These are phyloP conservation scores for Parachaetomium inaequale DNA, from an alignment of 495 filamentous ascomycete genomes.

Conservation along the genomic window DNA sequence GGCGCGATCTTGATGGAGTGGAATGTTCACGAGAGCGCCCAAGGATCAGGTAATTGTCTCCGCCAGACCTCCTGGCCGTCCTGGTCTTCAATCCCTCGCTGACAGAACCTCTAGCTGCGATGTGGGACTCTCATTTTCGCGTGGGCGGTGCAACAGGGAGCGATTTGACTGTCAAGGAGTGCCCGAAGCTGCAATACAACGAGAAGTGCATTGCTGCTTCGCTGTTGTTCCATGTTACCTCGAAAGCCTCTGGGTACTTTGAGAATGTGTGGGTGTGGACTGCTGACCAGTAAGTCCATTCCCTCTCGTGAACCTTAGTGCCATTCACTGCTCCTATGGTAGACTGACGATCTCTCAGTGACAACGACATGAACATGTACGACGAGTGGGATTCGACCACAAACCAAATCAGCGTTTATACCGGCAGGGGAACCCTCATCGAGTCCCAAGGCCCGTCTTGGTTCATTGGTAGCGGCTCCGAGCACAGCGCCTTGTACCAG, in stretches of 20 bases:
- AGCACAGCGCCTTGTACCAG: constrained; percentile 78
- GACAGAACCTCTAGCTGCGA: background rate
- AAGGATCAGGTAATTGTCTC: too few species aligned
- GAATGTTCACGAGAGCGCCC: background rate
- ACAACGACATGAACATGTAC: constrained; percentile 58
- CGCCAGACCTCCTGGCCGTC: too few species aligned
- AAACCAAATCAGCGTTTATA: constrained; percentile 54
- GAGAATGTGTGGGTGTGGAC: constrained; percentile 95
- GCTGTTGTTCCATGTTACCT: constrained; percentile 69
- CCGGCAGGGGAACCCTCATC: constrained; percentile 72
- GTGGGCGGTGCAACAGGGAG: constrained; percentile 51
- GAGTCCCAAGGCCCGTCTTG: constrained; percentile 54
- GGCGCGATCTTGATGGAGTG: background rate
- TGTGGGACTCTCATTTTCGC: constrained; percentile 18
- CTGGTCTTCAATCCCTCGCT: too few species aligned
- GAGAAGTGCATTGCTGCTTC: constrained; percentile 53
- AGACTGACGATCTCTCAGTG: constrained; percentile 20
- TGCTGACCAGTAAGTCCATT: constrained; percentile 58
- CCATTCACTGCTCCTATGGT: background rate
- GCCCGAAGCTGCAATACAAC: constrained; percentile 36
- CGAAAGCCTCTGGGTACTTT: constrained; percentile 64
- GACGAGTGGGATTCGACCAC: background rate
- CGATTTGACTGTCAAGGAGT: constrained; percentile 58
- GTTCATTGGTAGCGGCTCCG: constrained; percentile 35
- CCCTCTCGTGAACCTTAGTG: too few species aligned